Evolutionary conservation across 1,284 basidiomycete genomes (phyloP).

Genomic region (Ustilago lituana): DNA sequence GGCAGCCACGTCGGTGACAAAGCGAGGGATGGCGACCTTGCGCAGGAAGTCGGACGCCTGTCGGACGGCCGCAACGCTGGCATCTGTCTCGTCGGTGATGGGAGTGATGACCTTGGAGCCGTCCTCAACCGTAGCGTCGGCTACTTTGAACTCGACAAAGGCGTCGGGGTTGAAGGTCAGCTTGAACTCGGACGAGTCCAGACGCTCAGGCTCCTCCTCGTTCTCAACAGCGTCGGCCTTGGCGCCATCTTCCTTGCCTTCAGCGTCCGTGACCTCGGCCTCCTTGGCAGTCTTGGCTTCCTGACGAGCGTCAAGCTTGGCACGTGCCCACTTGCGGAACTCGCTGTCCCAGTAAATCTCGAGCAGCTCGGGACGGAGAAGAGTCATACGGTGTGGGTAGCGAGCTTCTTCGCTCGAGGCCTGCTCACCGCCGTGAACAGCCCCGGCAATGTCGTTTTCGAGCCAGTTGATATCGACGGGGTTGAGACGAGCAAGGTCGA

Average conservation of each 20-base stretch:
- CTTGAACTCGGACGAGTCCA: constrained; percentile 69
- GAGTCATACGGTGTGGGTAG: constrained; percentile 72
- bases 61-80: constrained; percentile 71
- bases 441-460: constrained; percentile 70
- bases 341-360: constrained; percentile 71
- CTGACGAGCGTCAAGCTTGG: constrained; percentile 67
- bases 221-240: constrained; percentile 20
- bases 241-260: constrained; percentile 24
- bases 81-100: constrained; percentile 69
- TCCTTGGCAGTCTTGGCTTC: constrained; percentile 45
- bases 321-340: constrained; percentile 71
- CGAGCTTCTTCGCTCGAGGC: constrained; percentile 12
- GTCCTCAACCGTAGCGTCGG: constrained; percentile 35
- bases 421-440: constrained; percentile 54
- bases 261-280: constrained; percentile 38
- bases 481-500: constrained; percentile 71
- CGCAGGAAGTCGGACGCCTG: constrained; percentile 71
- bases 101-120: constrained; percentile 53
- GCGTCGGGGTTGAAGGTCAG: constrained; percentile 73
- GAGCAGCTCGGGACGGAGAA: constrained; percentile 73
- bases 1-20: constrained; percentile 70
- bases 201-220: constrained; percentile 51
- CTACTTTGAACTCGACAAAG: constrained; percentile 69
- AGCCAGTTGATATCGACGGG: constrained; percentile 73
- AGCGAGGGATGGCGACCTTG: constrained; percentile 69